A percentile compares a stretch with the other conserved stretches of the same genome.
phyloP scores from a whole-genome alignment of 495 filamentous ascomycete species.

The Penicillium maclennaniae region DNA sequence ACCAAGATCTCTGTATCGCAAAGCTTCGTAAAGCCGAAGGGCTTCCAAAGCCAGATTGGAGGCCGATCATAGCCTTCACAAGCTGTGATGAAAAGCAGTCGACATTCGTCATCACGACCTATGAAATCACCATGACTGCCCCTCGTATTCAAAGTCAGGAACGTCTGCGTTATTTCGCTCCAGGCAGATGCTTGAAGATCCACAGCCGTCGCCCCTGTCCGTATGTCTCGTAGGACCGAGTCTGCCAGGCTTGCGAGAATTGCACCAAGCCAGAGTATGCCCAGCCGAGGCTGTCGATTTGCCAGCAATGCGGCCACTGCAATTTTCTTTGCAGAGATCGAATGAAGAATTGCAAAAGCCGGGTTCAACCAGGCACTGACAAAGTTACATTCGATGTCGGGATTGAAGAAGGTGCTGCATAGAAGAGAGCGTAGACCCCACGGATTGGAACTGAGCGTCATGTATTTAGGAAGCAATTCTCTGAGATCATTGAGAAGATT shows the following conservation, averaged over 20 bases:
- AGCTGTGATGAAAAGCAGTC: conserved; percentile 25
- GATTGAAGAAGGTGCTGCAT: conserved; percentile 26
- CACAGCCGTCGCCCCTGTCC: conserved; percentile 17
- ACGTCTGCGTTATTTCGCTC: conserved; percentile 20
- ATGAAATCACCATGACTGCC: conserved; percentile 13
- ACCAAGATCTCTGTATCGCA: conserved; percentile 23
- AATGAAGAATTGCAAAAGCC: conserved; percentile 22
- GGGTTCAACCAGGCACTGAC: conserved; percentile 33
- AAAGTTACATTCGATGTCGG: conserved; percentile 28
- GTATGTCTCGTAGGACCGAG: conserved; percentile 14
- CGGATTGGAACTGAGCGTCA: conserved; percentile 24
- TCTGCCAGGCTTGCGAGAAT: conserved; percentile 17
- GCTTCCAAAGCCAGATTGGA: conserved; percentile 26
- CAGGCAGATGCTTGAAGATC: conserved; percentile 24
- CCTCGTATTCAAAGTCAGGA: conserved; percentile 15
- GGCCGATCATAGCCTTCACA: conserved; percentile 16
- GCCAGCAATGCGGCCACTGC: conserved; percentile 11
- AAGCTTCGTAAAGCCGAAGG: conserved; percentile 22
- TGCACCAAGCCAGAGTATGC: conserved; percentile 27
- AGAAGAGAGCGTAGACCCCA: conserved; percentile 29
- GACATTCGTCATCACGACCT: conserved; percentile 25
- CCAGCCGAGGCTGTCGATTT: conserved; percentile 17
- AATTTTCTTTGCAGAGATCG: conserved; percentile 6
- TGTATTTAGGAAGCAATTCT: conserved; percentile 20
- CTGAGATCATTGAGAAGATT: conserved; percentile 13